Conservation (phyloP, 2,329 filamentous ascomycete genomes). For the Albifimbria verrucaria region DNA sequence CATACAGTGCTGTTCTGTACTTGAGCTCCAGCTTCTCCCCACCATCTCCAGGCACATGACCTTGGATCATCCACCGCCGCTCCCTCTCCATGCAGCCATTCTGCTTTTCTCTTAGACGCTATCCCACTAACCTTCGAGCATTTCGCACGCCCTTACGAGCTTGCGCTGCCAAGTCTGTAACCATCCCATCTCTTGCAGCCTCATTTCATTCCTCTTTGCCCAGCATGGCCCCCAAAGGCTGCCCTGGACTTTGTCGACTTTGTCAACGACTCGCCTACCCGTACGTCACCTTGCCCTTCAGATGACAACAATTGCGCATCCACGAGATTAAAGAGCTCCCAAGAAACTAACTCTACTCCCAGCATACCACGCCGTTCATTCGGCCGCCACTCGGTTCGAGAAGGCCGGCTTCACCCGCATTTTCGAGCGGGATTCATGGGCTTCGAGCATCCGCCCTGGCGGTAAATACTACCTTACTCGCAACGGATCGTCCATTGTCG, state of each 20-base stretch:
- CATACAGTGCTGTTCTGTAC: too few relatives aligned
- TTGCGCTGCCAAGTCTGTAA: not conserved
- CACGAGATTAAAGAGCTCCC: too few relatives aligned
- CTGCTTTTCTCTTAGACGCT: not conserved
- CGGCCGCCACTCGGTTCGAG: conserved; percentile 70
- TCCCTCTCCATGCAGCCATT: not conserved
- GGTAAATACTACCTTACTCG: conserved; percentile 96
- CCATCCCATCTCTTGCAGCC: conserved; percentile 1
- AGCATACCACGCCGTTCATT: conserved; percentile 86
- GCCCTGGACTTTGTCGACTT: conserved; percentile 88
- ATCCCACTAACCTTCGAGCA: not conserved
- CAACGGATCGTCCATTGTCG: conserved; percentile 87
- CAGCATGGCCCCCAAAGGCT: conserved; percentile 51
- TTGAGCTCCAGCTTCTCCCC: not conserved
- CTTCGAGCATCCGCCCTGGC: conserved; percentile 72
- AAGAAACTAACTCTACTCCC: not conserved
- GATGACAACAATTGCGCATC: too few relatives aligned
- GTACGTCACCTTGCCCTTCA: conserved; percentile 47
- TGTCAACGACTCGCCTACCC: conserved; percentile 90
- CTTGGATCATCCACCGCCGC: not conserved
- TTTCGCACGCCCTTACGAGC: not conserved
- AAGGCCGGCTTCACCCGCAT: conserved; percentile 84
- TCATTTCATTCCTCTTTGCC: conserved; percentile 26
- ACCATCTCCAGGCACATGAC: not conserved
- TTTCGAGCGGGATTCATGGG: conserved; percentile 89